Evolutionary conservation across 257 asterid genomes (phyloP).

Genomic region (Nemophila menziesii): DNA sequence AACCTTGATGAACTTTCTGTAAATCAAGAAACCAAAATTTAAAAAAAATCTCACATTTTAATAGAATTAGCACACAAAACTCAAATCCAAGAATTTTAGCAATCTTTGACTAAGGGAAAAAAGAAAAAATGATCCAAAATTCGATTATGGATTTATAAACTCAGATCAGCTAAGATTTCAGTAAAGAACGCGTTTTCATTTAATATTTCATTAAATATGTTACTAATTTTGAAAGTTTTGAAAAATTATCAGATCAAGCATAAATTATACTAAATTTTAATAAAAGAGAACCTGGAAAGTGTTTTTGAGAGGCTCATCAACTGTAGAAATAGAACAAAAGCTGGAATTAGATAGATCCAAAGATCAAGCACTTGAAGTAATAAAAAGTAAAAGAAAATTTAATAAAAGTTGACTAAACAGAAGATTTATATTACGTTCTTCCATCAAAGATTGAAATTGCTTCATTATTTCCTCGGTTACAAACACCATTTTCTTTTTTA

Average conservation of each 20-base stretch:
- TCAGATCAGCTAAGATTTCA: neutral
- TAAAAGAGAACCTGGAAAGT: conserved; percentile 48
- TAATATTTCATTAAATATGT: too few species aligned
- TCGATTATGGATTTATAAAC: neutral
- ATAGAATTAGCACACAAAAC: neutral
- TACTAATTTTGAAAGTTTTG: neutral
- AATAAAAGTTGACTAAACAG: conserved; percentile 2
- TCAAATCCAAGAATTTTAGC: conserved; percentile 1
- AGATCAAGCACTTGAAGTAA: conserved; percentile 10
- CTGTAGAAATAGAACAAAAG: conserved; percentile 20
- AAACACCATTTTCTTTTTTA: conserved; percentile 59
- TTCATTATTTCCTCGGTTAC: conserved; percentile 57
- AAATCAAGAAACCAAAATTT: conserved; percentile 2
- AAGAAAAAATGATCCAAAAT: neutral
- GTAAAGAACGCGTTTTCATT: too few species aligned
- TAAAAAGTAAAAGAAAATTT: conserved; percentile 1
- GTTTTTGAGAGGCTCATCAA: conserved; percentile 52
- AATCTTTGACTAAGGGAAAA: conserved; percentile 10
- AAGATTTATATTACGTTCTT: conserved; percentile 27
- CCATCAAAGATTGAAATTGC: conserved; percentile 44
- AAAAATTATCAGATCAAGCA: neutral
- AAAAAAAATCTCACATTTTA: neutral
- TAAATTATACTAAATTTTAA: conserved; percentile 10
- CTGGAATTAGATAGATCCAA: conserved; percentile 29
- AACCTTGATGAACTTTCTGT: conserved; percentile 70